phyloP scores from a whole-genome alignment of 257 asterid species.

The Fraxinus anomala region DNA sequence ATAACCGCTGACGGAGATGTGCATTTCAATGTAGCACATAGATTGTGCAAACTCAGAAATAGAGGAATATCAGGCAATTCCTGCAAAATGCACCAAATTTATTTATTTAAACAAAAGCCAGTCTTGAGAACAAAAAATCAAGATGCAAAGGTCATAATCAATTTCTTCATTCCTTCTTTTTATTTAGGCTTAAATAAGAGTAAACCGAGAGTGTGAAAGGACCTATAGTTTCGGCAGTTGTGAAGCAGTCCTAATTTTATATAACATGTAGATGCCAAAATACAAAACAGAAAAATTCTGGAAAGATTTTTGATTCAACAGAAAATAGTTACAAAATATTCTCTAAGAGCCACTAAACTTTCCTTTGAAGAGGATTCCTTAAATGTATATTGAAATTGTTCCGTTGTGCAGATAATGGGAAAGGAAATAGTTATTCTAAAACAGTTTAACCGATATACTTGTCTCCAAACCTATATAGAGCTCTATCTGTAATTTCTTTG shows the following conservation, averaged over 20 bases:
- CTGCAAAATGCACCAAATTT: slow-evolving; percentile 44
- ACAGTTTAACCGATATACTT: not conserved
- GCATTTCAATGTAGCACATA: slow-evolving; percentile 84
- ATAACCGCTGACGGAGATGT: slow-evolving; percentile 93
- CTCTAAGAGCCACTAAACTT: not conserved
- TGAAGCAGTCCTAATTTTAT: not conserved
- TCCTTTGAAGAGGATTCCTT: not conserved
- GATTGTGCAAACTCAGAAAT: slow-evolving; percentile 93
- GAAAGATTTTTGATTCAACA: no score
- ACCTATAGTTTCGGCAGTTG: not conserved
- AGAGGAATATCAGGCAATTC: slow-evolving; percentile 88
- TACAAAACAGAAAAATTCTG: no score
- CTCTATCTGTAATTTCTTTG: not conserved
- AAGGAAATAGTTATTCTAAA: not conserved
- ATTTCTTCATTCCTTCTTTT: not conserved
- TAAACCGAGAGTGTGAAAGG: not conserved
- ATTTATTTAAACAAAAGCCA: not conserved
- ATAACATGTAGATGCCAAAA: no score
- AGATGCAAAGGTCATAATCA: not conserved
- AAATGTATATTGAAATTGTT: not conserved
- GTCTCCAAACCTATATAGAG: not conserved
- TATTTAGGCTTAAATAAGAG: not conserved
- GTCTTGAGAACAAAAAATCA: not conserved
- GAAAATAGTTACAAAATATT: not conserved
- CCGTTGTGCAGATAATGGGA: not conserved